These are phyloP conservation scores for Astrephomene gubernaculifera DNA, from an alignment of 139 green algal species.

Conservation along the genomic window DNA sequence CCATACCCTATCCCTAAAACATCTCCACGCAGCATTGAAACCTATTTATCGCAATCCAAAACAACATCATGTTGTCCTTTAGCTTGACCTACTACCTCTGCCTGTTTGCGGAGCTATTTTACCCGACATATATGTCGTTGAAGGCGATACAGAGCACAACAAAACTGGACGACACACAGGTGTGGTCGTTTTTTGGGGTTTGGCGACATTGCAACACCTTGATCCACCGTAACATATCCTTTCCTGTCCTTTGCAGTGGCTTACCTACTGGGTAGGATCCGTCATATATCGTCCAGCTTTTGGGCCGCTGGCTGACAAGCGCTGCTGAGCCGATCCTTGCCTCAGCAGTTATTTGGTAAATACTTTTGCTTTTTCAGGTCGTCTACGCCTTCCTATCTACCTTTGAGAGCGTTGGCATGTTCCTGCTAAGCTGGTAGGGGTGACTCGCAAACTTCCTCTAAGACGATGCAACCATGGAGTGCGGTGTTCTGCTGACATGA, in stretches of 20 bases:
- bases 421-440: slow-evolving; percentile 1
- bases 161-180: slow-evolving; percentile 33
- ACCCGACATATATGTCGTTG: slow-evolving; percentile 29
- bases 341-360: not conserved
- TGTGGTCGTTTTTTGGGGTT: not conserved
- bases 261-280: slow-evolving; percentile 31
- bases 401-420: not conserved
- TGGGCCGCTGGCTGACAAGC: not conserved
- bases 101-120: slow-evolving; percentile 11
- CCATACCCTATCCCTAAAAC: too few relatives aligned
- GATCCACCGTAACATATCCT: not conserved
- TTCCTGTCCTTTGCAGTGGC: slow-evolving; percentile 15
- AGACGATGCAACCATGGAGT: too few relatives aligned
- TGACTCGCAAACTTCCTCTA: too few relatives aligned
- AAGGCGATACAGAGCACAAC: slow-evolving; percentile 6
- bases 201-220: not conserved
- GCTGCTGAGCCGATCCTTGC: not conserved
- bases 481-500: too few relatives aligned
- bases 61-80: slow-evolving; percentile 6
- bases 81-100: slow-evolving; percentile 15
- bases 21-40: too few relatives aligned
- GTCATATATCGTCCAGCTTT: not conserved
- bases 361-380: too few relatives aligned
- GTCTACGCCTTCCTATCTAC: slow-evolving; percentile 16
- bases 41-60: too few relatives aligned